Evolutionary conservation across 257 asterid genomes (phyloP).

Genomic region (Nyctanthes arbortristis): DNA sequence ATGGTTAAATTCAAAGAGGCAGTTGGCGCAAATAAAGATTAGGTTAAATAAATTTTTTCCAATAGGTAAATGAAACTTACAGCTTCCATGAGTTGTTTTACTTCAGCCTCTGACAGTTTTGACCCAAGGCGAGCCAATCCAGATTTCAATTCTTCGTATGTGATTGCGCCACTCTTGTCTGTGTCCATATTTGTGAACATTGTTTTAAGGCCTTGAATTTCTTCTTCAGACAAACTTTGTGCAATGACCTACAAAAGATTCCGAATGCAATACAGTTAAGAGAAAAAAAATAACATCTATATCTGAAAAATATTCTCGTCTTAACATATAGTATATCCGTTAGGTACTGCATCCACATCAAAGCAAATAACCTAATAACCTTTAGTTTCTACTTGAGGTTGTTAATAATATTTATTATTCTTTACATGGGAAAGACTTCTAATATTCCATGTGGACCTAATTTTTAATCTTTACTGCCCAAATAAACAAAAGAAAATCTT

Average conservation of each 20-base stretch:
- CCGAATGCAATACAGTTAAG: conserved; percentile 16
- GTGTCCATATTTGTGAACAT: conserved; percentile 68
- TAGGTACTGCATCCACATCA: neutral
- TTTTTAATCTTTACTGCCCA: neutral
- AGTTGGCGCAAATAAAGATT: conserved; percentile 6
- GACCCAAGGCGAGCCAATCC: conserved; percentile 72
- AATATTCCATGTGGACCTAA: neutral
- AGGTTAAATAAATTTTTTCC: neutral
- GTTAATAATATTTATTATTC: neutral
- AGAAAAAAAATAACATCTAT: conserved; percentile 1
- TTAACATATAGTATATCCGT: neutral
- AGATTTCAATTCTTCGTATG: conserved; percentile 62
- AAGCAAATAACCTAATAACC: neutral
- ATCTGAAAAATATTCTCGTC: neutral
- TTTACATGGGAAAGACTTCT: neutral
- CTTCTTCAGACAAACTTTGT: conserved; percentile 64
- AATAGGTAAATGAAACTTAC: conserved; percentile 34
- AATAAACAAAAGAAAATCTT: neutral
- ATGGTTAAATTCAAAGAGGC: conserved; percentile 10
- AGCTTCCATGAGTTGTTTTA: conserved; percentile 76
- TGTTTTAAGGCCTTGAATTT: conserved; percentile 68
- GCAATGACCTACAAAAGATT: conserved; percentile 57
- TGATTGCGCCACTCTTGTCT: conserved; percentile 66
- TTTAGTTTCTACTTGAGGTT: neutral
- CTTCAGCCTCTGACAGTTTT: conserved; percentile 64